A percentile compares a stretch with the other conserved stretches of the same genome.
phyloP scores from a whole-genome alignment of 371 early-diverging fungal genomes.

The Syncephalastrum sp. region DNA sequence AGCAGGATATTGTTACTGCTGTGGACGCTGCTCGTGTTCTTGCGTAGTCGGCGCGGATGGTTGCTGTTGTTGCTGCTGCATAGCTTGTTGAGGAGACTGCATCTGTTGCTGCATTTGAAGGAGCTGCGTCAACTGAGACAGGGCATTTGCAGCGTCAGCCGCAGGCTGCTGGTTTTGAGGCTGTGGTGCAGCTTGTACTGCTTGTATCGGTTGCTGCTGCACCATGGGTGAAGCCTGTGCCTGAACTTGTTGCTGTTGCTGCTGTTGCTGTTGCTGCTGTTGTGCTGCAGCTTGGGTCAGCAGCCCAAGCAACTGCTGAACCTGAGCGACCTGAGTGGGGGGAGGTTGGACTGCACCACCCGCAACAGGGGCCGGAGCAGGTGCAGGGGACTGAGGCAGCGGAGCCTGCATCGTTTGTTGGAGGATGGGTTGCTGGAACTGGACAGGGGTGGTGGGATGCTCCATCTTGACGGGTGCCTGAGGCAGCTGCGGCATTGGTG shows the following conservation, averaged over 20 bases:
- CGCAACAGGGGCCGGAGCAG: not conserved
- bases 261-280: constrained; percentile 15
- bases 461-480: too few relatives aligned
- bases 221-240: not conserved
- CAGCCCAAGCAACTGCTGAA: constrained; percentile 18
- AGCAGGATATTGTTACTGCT: too few relatives aligned
- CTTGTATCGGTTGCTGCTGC: constrained; percentile 5
- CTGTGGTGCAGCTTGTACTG: constrained; percentile 5
- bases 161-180: constrained; percentile 6
- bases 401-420: not conserved
- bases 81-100: constrained; percentile 13
- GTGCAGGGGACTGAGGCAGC: not conserved
- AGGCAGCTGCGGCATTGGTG: not conserved
- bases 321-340: constrained; percentile 17
- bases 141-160: constrained; percentile 12
- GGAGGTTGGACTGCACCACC: constrained; percentile 7
- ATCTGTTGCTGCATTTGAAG: constrained; percentile 21
- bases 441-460: not conserved
- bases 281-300: constrained; percentile 18
- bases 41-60: not conserved
- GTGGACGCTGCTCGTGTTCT: too few relatives aligned
- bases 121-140: constrained; percentile 20
- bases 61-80: constrained; percentile 15
- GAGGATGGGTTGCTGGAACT: not conserved
- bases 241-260: constrained; percentile 11